These are phyloP conservation scores for Ophiostoma triangulosporum DNA, from an alignment of 2,329 filamentous ascomycete species.

Conservation along the genomic window DNA sequence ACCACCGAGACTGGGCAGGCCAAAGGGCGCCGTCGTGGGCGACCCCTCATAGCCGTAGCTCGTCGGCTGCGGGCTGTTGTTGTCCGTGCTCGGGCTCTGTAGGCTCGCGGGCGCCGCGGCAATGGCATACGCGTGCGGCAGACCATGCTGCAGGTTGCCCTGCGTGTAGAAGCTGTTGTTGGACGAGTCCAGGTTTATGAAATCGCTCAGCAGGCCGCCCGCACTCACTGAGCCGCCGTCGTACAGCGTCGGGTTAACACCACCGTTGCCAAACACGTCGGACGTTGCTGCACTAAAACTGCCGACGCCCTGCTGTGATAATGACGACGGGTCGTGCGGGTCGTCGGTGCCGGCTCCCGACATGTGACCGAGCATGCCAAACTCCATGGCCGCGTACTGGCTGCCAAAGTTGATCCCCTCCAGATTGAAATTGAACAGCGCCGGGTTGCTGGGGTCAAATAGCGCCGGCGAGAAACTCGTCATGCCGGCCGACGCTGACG, in stretches of 20 bases:
- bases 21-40: constrained; percentile 28
- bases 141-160: constrained; percentile 45
- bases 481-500: constrained; percentile 34
- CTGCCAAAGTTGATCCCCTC: constrained; percentile 92
- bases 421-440: constrained; percentile 89
- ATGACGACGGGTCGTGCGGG: constrained; percentile 48
- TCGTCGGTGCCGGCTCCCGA: constrained; percentile 78
- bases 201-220: constrained; percentile 35
- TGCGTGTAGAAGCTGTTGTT: constrained; percentile 35
- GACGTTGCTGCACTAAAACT: constrained; percentile 26
- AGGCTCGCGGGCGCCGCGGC: constrained; percentile 48
- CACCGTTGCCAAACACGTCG: constrained; percentile 38
- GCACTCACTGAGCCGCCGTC: constrained; percentile 21
- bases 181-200: constrained; percentile 36
- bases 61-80: constrained; percentile 46
- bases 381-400: constrained; percentile 89
- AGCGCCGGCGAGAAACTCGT: constrained; percentile 41
- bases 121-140: constrained; percentile 53
- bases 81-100: constrained; percentile 51
- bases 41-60: constrained; percentile 42
- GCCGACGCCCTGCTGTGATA: constrained; percentile 28
- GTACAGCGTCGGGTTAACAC: constrained; percentile 33
- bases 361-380: constrained; percentile 94
- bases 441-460: constrained; percentile 85
- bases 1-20: constrained; percentile 4